Evolutionary conservation across 2,329 filamentous ascomycete genomes (phyloP).

Genomic region (Thelonectria blattea): DNA sequence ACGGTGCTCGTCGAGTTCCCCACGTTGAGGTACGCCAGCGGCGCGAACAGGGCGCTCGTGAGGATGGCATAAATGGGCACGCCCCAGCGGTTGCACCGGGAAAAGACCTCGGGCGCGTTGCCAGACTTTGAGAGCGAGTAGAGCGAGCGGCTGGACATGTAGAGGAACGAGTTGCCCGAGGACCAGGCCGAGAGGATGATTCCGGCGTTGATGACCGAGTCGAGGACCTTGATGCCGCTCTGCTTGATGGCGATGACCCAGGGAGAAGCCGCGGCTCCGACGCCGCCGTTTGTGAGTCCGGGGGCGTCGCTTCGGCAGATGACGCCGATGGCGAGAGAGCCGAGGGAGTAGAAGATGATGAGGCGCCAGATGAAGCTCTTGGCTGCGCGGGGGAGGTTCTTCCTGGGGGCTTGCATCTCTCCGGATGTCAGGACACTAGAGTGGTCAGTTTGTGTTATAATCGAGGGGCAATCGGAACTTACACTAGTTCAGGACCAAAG

Average conservation of each 20-base stretch:
- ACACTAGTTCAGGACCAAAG: slow-evolving; percentile 65
- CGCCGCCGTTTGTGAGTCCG: slow-evolving; percentile 14
- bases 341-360: slow-evolving; percentile 72
- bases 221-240: slow-evolving; percentile 51
- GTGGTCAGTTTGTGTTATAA: neutral
- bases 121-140: slow-evolving; percentile 50
- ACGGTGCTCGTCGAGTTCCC: slow-evolving; percentile 63
- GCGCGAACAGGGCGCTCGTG: slow-evolving; percentile 49
- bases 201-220: slow-evolving; percentile 58
- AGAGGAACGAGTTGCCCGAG: slow-evolving; percentile 60
- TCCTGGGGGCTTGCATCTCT: slow-evolving; percentile 69
- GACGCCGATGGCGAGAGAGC: slow-evolving; percentile 70
- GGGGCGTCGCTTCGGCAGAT: slow-evolving; percentile 21
- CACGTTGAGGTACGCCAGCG: slow-evolving; percentile 67
- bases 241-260: slow-evolving; percentile 59
- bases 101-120: slow-evolving; percentile 48
- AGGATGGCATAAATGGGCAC: slow-evolving; percentile 29
- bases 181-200: slow-evolving; percentile 64
- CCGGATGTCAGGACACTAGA: slow-evolving; percentile 60
- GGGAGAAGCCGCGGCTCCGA: slow-evolving; percentile 46
- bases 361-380: slow-evolving; percentile 76
- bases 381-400: slow-evolving; percentile 71
- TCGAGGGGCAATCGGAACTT: neutral
- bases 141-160: slow-evolving; percentile 49
- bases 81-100: slow-evolving; percentile 31